Conservation (phyloP, 2,329 filamentous ascomycete species). For the Exophiala mesophila region DNA sequence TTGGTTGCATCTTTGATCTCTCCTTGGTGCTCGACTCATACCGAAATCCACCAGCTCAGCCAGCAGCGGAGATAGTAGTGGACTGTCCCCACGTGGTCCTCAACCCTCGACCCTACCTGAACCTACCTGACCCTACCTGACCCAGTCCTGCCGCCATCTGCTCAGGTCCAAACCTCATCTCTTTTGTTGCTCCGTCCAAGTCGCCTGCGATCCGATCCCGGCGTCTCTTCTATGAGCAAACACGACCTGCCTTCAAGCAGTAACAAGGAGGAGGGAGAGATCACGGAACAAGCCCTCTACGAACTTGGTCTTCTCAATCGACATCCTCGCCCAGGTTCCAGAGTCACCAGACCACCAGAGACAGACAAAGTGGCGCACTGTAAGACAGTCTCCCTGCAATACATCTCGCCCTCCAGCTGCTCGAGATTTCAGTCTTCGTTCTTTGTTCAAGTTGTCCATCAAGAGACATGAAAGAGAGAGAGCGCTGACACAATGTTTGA, state of each 20-base stretch:
- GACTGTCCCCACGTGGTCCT: constrained; percentile 21
- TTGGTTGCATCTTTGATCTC: too few species aligned
- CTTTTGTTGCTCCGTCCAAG: constrained; percentile 14
- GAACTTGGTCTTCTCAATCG: constrained; percentile 26
- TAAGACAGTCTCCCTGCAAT: constrained; percentile 20
- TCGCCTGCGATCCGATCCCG: constrained; percentile 17
- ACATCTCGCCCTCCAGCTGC: too few species aligned
- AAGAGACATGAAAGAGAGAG: not conserved
- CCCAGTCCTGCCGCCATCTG: too few species aligned
- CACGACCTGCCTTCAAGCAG: constrained; percentile 19
- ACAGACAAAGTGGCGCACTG: constrained; percentile 14
- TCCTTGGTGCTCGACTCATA: too few species aligned
- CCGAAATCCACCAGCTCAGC: too few species aligned
- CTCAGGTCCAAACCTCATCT: constrained; percentile 9
- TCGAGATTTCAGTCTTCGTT: too few species aligned
- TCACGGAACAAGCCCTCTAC: constrained; percentile 26
- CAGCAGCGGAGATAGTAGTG: constrained; percentile 5
- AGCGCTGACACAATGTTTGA: constrained; percentile 23
- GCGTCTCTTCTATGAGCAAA: constrained; percentile 26
- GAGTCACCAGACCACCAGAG: constrained; percentile 9
- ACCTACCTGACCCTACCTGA: not conserved
- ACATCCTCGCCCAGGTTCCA: constrained; percentile 17
- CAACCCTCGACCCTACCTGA: constrained; percentile 1
- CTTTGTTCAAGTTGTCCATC: constrained; percentile 5
- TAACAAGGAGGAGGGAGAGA: constrained; percentile 18